Evolutionary conservation across 2,329 filamentous ascomycete genomes (phyloP).

Genomic region (Lecanicillium sp.): DNA sequence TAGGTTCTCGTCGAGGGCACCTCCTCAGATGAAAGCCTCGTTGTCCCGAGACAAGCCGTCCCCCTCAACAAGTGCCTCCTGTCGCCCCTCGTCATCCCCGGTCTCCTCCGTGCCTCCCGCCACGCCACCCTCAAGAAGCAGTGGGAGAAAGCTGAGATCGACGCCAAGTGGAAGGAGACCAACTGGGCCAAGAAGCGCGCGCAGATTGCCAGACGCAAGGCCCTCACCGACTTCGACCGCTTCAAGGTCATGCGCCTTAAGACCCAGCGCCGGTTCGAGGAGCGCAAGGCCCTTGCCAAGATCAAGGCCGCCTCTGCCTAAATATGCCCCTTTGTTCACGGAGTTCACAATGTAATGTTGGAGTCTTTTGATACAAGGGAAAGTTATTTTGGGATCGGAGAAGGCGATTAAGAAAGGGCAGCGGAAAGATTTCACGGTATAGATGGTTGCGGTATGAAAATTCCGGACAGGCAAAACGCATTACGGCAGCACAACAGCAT

Average conservation of each 20-base stretch:
- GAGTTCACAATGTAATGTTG: slow-evolving; percentile 19
- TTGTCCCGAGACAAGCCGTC: slow-evolving; percentile 81
- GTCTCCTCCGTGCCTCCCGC: slow-evolving; percentile 79
- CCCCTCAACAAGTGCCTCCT: slow-evolving; percentile 79
- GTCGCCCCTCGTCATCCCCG: slow-evolving; percentile 80
- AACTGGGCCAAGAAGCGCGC: slow-evolving; percentile 91
- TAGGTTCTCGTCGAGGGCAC: slow-evolving; percentile 96
- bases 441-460: slow-evolving; percentile 20
- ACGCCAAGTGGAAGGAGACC: slow-evolving; percentile 87
- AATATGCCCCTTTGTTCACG: slow-evolving; percentile 31
- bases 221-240: slow-evolving; percentile 96
- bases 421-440: slow-evolving; percentile 15
- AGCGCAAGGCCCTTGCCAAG: slow-evolving; percentile 94
- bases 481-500: slow-evolving; percentile 25
- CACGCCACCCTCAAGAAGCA: slow-evolving; percentile 75
- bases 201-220: slow-evolving; percentile 78
- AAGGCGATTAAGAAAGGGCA: slow-evolving; percentile 16
- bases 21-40: slow-evolving; percentile 70
- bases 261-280: slow-evolving; percentile 99
- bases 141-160: slow-evolving; percentile 89
- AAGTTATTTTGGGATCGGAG: slow-evolving; percentile 30
- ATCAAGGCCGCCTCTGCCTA: slow-evolving; percentile 77
- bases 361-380: slow-evolving; percentile 19
- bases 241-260: slow-evolving; percentile 99
- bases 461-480: slow-evolving; percentile 29